Conservation (phyloP, 2,329 filamentous ascomycete species). For the Xylariaceae sp. region DNA sequence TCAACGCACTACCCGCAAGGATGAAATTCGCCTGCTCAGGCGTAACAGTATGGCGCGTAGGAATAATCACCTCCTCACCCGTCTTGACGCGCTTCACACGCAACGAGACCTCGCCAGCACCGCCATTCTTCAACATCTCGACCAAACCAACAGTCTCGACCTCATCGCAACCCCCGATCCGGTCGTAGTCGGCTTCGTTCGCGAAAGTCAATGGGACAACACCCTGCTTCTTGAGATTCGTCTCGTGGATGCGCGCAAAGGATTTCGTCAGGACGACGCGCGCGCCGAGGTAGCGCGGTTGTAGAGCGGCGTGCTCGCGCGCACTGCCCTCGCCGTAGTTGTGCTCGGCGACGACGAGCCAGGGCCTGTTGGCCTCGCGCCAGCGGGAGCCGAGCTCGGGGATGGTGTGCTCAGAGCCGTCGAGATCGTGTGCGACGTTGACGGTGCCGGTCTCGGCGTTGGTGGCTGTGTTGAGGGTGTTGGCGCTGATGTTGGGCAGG, state of each 20-base stretch:
- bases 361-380: conserved; percentile 69
- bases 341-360: conserved; percentile 95
- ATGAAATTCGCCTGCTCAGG: conserved; percentile 90
- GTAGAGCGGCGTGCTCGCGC: conserved; percentile 82
- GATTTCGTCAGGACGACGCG: conserved; percentile 79
- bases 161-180: conserved; percentile 74
- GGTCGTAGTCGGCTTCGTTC: conserved; percentile 82
- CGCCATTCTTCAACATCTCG: conserved; percentile 71
- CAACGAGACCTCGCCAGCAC: conserved; percentile 70
- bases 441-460: conserved; percentile 91
- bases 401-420: conserved; percentile 68
- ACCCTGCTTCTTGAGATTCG: conserved; percentile 95
- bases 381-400: conserved; percentile 81
- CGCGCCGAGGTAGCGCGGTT: conserved; percentile 85
- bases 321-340: conserved; percentile 94
- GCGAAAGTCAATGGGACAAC: conserved; percentile 90
- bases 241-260: conserved; percentile 91
- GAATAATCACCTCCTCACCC: conserved; percentile 63
- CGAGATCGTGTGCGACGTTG: conserved; percentile 83
- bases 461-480: conserved; percentile 92
- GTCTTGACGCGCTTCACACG: conserved; percentile 54
- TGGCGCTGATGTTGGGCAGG: conserved; percentile 93
- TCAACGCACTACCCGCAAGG: conserved; percentile 87
- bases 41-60: conserved; percentile 82
- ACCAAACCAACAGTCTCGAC: conserved; percentile 78